Evolutionary conservation across 179 eudicot species (phyloP).

Genomic region (Silene vulgaris): DNA sequence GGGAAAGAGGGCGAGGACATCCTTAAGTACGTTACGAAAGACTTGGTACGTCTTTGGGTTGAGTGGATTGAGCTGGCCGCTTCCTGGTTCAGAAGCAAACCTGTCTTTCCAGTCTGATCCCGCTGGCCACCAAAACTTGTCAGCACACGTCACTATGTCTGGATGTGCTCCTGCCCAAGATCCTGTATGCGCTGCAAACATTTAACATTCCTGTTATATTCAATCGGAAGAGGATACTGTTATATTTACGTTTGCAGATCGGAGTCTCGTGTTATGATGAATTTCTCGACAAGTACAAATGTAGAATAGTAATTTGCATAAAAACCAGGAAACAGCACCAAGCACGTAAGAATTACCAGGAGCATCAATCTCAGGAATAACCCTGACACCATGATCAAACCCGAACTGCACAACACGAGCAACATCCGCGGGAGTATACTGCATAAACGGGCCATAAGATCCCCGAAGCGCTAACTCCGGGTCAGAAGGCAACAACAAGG

Average conservation of each 20-base stretch:
- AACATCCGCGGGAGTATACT: conserved; percentile 64
- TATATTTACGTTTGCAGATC: too few relatives aligned
- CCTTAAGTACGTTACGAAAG: conserved; percentile 43
- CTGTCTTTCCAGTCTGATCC: conserved; percentile 60
- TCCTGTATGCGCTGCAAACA: conserved; percentile 74
- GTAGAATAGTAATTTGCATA: too few relatives aligned
- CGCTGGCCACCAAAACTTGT: conserved; percentile 84
- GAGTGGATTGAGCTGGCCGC: conserved; percentile 88
- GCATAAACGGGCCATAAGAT: conserved; percentile 64
- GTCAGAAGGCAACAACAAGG: conserved; percentile 62
- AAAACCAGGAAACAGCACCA: background rate
- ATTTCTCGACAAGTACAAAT: too few relatives aligned
- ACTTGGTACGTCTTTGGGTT: conserved; percentile 71
- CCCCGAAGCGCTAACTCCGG: conserved; percentile 57
- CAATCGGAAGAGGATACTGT: too few relatives aligned
- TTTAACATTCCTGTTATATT: too few relatives aligned
- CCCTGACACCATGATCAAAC: conserved; percentile 74
- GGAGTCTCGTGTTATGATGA: too few relatives aligned
- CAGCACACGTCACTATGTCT: conserved; percentile 73
- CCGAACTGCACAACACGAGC: conserved; percentile 61
- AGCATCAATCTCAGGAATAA: conserved; percentile 82
- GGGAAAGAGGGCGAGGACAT: conserved; percentile 55
- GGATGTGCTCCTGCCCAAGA: conserved; percentile 90
- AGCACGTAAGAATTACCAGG: conserved; percentile 46
- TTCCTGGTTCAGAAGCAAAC: conserved; percentile 85